Evolutionary conservation across 2,329 filamentous ascomycete genomes (phyloP), one percentile per base, ranked within the genome.

Genomic region (Colletotrichum godetiae): DNA sequence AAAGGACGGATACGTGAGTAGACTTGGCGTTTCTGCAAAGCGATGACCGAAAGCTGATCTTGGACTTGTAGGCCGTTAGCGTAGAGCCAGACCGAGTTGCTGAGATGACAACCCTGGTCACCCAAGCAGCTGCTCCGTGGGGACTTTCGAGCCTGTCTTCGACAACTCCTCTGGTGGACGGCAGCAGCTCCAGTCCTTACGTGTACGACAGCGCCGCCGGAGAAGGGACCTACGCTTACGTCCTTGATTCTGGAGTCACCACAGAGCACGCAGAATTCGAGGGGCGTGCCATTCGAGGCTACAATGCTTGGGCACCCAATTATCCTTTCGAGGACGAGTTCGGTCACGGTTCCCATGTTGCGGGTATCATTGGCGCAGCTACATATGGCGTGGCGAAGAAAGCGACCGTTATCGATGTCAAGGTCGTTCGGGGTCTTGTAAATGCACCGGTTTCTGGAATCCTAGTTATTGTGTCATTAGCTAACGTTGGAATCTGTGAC

Each of bases 321-420:
- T 33, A 52, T 15, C 19, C 60, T 6, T 73, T 80, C 3, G 27
- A 49, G 2, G 60, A 63, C n/a, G 24, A 52, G 24, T 52, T 79
- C 78, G 53, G 46, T 19, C 85, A 88, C 74, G 86, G 86, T 22
- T 88, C 86, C 0, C 85, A 86, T 75, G 81, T 83, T 61, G 82
- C 86, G 4, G 86, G 85, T 10, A 87, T 82, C 29, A 82, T 87
- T 63, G 85, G 81, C 52, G 82, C 83, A 35, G 80, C 76, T 72
- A 84, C 80, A 0, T 86, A 84, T 61, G 86, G 86, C 53, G 84
- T 87, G 3, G 82, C 84, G 31, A 88, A 87, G 79, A 81, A 82
- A 77, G 37, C 82, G 2, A 80, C 76, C 12, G 46, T 87, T 37
- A 81, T 86, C 59, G 82, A 80, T 4, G 84, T 88, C 74, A 87